phyloP scores from a whole-genome alignment of 352 stramenopile genomes.

The Hyaloperonospora brassicae region DNA sequence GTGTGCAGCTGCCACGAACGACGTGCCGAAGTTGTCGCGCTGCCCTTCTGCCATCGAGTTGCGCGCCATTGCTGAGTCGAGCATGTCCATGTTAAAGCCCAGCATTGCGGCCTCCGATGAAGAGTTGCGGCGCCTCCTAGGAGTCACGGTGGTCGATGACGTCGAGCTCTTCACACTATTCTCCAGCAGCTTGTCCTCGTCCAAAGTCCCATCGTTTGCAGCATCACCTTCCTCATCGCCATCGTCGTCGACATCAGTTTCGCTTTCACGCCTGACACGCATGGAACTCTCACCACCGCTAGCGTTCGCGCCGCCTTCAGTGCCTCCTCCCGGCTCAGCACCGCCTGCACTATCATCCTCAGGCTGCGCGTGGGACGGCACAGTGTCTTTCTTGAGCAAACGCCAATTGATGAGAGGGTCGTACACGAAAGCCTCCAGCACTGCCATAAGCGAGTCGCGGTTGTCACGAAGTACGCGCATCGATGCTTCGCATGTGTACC shows the following conservation, averaged over 20 bases:
- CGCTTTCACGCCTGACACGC: slow-evolving; percentile 14
- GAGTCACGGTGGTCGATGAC: slow-evolving; percentile 39
- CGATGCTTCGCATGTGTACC: slow-evolving; percentile 94
- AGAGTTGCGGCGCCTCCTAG: slow-evolving; percentile 35
- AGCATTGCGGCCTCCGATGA: slow-evolving; percentile 21
- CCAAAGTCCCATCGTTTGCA: slow-evolving; percentile 15
- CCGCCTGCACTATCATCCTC: slow-evolving; percentile 34
- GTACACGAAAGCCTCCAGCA: slow-evolving; percentile 99
- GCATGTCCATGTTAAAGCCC: slow-evolving; percentile 38
- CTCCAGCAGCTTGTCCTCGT: slow-evolving; percentile 9
- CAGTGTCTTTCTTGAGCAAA: slow-evolving; percentile 67
- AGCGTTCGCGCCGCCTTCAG: slow-evolving; percentile 4
- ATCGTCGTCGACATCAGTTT: slow-evolving; percentile 10
- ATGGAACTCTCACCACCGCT: slow-evolving; percentile 17
- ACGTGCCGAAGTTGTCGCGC: slow-evolving; percentile 29
- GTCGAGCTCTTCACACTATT: slow-evolving; percentile 55
- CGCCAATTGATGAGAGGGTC: slow-evolving; percentile 98
- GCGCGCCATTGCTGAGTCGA: slow-evolving; percentile 42
- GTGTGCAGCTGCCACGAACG: slow-evolving; percentile 26
- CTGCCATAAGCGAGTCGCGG: slow-evolving; percentile 95
- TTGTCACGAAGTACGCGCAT: slow-evolving; percentile 97
- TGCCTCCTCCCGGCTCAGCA: slow-evolving; percentile 23
- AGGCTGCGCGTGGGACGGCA: slow-evolving; percentile 28
- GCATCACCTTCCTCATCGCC: slow-evolving; percentile 20
- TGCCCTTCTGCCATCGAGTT: slow-evolving; percentile 61